Base-by-base conservation (phyloP, 768 basidiomycete genomes). In the Amyloporia xantha region DNA sequence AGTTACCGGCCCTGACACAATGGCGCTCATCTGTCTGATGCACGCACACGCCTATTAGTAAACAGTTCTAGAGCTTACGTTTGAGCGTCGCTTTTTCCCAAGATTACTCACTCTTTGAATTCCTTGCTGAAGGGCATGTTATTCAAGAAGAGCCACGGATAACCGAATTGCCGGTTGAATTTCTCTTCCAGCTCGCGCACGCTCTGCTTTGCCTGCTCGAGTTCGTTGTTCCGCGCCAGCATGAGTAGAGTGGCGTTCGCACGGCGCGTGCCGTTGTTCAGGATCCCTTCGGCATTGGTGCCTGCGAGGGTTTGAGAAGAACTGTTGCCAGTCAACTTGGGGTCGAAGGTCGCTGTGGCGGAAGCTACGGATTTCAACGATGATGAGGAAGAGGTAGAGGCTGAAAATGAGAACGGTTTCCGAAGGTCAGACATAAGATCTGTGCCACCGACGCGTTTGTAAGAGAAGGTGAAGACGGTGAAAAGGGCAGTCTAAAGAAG, bases 111-210 rank as follows among this genome's bases (percentile, higher is more conserved):
- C 78, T 69, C 69, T 60, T 83, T 88, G 68, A 94, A 93, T 12
- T 79, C 75, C 0, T 84, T 79, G 7, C 76, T 72, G 64, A 95
- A 94, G 0, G 81, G 78, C 54, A 79, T 77, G 40, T 96, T 91
- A 61, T 95, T 95, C 51, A 97, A 70, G 65, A 96, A 86, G 25
- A 91, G 82, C 64, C 88, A 95, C 4, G 91, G 89, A 60, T 96
- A 95, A n/a, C 77, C 74, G 56, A 79, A 86, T 49, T 74, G 77
- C 27, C 72, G 69, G 67, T 96, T 96, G 71, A 96, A 96, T 28
- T 86, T 72, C 59, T 90, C 84, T 67, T 98, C 95, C 67, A 91
- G 67, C 63, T 86, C 78, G 53, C 77, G 76, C 54, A 92, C 80
- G 51, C 82, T 85, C 35, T 67, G 65, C 47, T 85, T 65, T 41